Conservation (phyloP, 495 filamentous ascomycete species). For the Talaromyces proteolyticus region DNA sequence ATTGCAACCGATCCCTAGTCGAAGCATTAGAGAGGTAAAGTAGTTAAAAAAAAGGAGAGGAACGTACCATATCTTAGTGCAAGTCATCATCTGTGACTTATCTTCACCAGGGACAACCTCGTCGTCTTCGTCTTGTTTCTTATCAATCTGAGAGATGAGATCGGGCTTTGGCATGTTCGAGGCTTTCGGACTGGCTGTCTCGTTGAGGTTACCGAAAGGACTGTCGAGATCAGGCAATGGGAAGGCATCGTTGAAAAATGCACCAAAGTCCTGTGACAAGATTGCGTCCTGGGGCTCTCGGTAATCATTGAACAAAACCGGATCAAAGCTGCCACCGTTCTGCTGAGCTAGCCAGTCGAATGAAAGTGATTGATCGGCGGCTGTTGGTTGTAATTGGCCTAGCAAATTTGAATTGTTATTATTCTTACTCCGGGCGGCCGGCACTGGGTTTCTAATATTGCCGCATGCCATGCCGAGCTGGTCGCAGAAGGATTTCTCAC, state of each 20-base stretch:
- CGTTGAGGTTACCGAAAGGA: constrained; percentile 60
- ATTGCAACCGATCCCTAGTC: constrained; percentile 94
- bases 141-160: constrained; percentile 69
- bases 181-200: constrained; percentile 35
- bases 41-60: no score
- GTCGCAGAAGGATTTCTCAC: constrained; percentile 60
- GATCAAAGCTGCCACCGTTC: constrained; percentile 85
- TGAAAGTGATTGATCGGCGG: constrained; percentile 26
- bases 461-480: constrained; percentile 68
- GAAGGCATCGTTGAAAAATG: constrained; percentile 88
- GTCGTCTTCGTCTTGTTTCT: constrained; percentile 58
- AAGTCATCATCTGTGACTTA: constrained; percentile 63
- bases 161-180: constrained; percentile 52
- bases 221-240: constrained; percentile 67
- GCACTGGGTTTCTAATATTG: constrained; percentile 63
- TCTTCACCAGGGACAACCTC: constrained; percentile 63
- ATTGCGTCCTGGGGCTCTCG: constrained; percentile 81
- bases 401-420: constrained; percentile 22
- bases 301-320: constrained; percentile 87
- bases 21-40: no score
- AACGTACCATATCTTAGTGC: constrained; percentile 88
- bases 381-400: constrained; percentile 14
- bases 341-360: constrained; percentile 79
- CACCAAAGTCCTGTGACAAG: constrained; percentile 59
- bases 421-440: constrained; percentile 33